Percentiles rank a stretch among this genome's conserved stretches.
phyloP scores from a whole-genome alignment of 768 basidiomycete genomes.

The Chiua virens region DNA sequence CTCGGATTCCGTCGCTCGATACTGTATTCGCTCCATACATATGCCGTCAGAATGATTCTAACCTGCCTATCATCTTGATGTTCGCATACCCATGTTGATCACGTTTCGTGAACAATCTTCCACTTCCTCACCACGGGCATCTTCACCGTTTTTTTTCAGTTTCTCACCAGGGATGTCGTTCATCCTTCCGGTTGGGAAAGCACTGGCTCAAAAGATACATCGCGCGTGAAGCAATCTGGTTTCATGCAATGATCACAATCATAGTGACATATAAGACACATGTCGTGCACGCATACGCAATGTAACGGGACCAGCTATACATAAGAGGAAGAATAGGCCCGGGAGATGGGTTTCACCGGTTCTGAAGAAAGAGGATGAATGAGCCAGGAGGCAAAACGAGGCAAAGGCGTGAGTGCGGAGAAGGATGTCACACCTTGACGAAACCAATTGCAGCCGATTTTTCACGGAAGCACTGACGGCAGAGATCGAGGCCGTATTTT shows the following conservation, averaged over 20 bases:
- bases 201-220: not conserved
- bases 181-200: too few relatives aligned
- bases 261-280: constrained; percentile 19
- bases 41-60: too few relatives aligned
- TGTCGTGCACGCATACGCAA: constrained; percentile 1
- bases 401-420: not conserved
- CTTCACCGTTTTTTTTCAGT: too few relatives aligned
- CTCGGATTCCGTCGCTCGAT: not conserved
- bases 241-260: too few relatives aligned
- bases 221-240: constrained; percentile 6
- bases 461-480: constrained; percentile 98
- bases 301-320: not conserved
- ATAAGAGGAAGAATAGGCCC: not conserved
- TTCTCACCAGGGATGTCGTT: too few relatives aligned
- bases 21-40: too few relatives aligned
- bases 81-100: not conserved
- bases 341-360: constrained; percentile 40
- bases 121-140: not conserved
- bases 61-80: not conserved
- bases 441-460: constrained; percentile 92
- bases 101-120: not conserved
- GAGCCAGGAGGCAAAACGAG: not conserved
- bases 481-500: constrained; percentile 95
- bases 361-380: constrained; percentile 27
- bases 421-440: constrained; percentile 70